Evolutionary conservation across 768 basidiomycete genomes (phyloP), one percentile per base, ranked within the genome.

Genomic region (Suillus alpinus): DNA sequence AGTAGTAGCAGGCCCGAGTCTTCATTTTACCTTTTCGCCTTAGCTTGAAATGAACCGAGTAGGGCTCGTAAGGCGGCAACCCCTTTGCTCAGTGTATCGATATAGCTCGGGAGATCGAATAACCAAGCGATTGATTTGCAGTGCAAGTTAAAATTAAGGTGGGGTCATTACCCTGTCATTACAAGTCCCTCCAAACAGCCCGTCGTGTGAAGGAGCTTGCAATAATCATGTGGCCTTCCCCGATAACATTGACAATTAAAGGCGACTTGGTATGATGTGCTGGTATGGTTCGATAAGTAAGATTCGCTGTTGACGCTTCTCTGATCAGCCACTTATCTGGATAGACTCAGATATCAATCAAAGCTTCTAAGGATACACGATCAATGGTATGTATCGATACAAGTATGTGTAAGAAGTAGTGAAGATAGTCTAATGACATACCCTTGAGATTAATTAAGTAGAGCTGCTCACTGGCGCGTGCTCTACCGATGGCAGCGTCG

Each of bases 401-500:
- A 39, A 26, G 13, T 37, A 36, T 55, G 51, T 31, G 50, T 55
- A 55, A 55, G 37, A 55, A 39, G 23, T 6, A 26, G 20, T 26
- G 6, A 23, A 26, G 9, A 55, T 39, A 6, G 37, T 55, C 16
- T 6, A 12, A 18, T 18, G 56, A 34, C 23, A 31, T 43, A 20
- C 32, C 39, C 14, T 44, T 31, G 29, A 49, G 10, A 55, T 16
- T 31, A n/a, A 4, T 56, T 51, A 61, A 34, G n/a, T 12, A 18
- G 41, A 37, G 14, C 20, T 39, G 52, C 20, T 49, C 16, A 36
- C 40, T 6, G 49, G 23, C n/a, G 29, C 37, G 31, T 58, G 58
- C 37, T 63, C 68, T 36, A 69, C 59, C 6, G 57, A 41, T 1
- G 61, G 62, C 50, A 81, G 37, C 36, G 65, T 67, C 58, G 69